These are phyloP conservation scores for Colletotrichum sp. DNA, from an alignment of 2,329 filamentous ascomycete species.

Conservation along the genomic window DNA sequence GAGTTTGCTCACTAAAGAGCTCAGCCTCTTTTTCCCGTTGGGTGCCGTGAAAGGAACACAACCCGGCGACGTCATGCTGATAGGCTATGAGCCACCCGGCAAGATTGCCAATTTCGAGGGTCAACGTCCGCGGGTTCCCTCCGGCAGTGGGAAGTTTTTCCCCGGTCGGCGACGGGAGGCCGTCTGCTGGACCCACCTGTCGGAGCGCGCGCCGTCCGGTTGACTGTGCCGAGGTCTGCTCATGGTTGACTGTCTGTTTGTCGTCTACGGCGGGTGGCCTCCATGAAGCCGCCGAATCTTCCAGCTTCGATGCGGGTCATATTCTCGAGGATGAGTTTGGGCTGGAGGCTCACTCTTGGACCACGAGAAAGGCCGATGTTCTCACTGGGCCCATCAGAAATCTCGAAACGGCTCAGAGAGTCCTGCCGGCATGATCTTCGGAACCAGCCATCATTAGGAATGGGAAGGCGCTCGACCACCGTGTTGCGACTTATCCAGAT, in stretches of 20 bases:
- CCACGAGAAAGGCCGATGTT: background rate
- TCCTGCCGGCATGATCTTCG: too few relatives aligned
- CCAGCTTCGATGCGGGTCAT: background rate
- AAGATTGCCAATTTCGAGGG: background rate
- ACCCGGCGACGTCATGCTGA: background rate
- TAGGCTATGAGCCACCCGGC: background rate
- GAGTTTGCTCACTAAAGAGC: background rate
- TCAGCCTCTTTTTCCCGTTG: background rate
- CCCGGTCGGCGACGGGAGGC: background rate
- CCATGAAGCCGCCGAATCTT: background rate
- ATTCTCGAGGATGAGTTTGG: rapidly evolving
- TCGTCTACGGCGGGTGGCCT: background rate
- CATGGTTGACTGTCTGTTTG: background rate
- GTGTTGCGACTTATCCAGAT: too few relatives aligned
- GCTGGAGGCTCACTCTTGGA: background rate
- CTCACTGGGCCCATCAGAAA: background rate
- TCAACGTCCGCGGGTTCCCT: background rate
- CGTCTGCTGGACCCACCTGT: background rate
- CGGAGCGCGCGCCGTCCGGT: background rate
- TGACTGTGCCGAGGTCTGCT: background rate
- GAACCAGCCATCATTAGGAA: too few relatives aligned
- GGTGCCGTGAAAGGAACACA: background rate
- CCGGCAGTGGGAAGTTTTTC: background rate
- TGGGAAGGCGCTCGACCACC: too few relatives aligned
- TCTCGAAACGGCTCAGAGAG: background rate